phyloP scores from a whole-genome alignment of 1,139 yeast genomes.

The Hyphopichia wangnamkhiaoensis region DNA sequence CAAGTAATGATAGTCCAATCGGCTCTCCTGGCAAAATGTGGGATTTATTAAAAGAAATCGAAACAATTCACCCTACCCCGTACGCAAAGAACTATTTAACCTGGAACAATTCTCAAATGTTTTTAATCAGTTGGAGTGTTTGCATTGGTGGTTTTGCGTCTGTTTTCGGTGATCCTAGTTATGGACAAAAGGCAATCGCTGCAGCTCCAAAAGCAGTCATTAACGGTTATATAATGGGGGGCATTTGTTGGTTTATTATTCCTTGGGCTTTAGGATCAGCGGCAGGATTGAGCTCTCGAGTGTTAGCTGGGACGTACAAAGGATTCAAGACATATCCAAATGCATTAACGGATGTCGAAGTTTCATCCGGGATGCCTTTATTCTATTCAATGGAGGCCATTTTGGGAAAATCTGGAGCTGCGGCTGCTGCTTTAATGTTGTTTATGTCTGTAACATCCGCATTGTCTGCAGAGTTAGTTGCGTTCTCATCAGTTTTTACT shows the following conservation, averaged over 20 bases:
- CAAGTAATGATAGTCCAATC: constrained; percentile 22
- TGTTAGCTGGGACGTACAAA: constrained; percentile 24
- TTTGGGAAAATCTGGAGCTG: constrained; percentile 34
- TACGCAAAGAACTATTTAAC: constrained; percentile 10
- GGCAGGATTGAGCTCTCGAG: constrained; percentile 32
- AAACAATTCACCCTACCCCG: constrained; percentile 23
- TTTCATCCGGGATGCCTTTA: constrained; percentile 9
- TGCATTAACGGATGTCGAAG: constrained; percentile 9
- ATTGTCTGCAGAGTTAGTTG: constrained; percentile 37
- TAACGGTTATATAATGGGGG: constrained; percentile 34
- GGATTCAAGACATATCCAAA: constrained; percentile 30
- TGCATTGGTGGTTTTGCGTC: constrained; percentile 31
- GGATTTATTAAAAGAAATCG: constrained; percentile 30
- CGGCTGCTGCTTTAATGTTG: constrained; percentile 30
- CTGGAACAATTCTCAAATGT: constrained; percentile 13
- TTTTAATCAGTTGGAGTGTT: constrained; percentile 25
- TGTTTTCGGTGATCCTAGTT: constrained; percentile 45
- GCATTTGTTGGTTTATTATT: constrained; percentile 34
- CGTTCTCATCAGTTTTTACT: constrained; percentile 34
- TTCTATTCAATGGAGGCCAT: constrained; percentile 21
- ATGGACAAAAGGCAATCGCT: constrained; percentile 42
- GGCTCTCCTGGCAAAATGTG: constrained; percentile 37
- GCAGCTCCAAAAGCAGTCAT: constrained; percentile 31
- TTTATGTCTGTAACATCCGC: constrained; percentile 40
- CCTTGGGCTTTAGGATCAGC: constrained; percentile 36